Evolutionary conservation across 441 rosid species (phyloP), one percentile per base, ranked within the genome.

Genomic region (Eugenia klotzschiana): DNA sequence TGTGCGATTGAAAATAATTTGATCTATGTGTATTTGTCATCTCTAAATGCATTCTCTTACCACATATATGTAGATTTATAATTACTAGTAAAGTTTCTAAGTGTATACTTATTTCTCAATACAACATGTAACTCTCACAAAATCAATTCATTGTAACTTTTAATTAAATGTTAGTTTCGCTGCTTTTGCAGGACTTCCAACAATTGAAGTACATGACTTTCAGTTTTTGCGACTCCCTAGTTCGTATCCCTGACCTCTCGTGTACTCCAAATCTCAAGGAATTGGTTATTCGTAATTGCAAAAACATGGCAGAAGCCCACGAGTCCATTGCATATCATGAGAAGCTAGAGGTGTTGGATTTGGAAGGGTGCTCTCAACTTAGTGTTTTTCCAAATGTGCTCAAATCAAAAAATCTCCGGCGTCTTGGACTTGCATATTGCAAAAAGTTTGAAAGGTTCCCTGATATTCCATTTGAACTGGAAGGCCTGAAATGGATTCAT

Each of bases 361-460:
- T 41, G 43, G 43, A 41, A 41, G 43, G 43, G 43, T 41, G 43
- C 43, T 41, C 43, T 41, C 43, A 41, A 41, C 43, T 41, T 41
- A 7, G 9, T 41, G 43, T 41, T 41, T 41, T 41, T 41, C 43
- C 43, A 41, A 41, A 41, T 41, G 55, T 52, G 57, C 57, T 54
- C 26, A 54, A 54, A 26, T 54, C 26, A 54, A 54, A 22, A 54
- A 54, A 23, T 23, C 57, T 54, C 12, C 13, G 0, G 0, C 0
- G 0, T 54, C 26, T 54, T 11, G 0, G 0, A 1, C 2, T 54
- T 23, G 0, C 0, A 3, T 0, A 0, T 0, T 23, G 57, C 57
- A 8, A 1, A 54, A 54, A 54, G 0, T 1, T 54, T 23, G 57
- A 54, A 54, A 54, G 3, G 57, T 54, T 54, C 26, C 57, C 57